Evolutionary conservation across 2,329 filamentous ascomycete species (phyloP), one percentile per base, ranked within the genome.

Genomic region (Cladophialophora bantiana): DNA sequence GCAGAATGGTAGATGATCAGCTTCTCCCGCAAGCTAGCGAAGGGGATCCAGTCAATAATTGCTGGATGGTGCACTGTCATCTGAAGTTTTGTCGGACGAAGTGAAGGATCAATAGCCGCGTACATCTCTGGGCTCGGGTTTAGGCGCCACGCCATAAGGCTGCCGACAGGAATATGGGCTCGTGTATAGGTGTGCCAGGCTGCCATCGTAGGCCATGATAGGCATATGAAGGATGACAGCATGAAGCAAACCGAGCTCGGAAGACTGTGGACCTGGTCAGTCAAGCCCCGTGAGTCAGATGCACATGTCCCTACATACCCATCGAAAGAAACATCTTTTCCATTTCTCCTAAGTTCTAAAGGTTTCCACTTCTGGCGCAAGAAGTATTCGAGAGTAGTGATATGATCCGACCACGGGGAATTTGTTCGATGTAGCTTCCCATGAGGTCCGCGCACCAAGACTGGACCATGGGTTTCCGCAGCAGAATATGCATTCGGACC

Each of bases 21-120:
- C 53, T 67, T 67, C 35, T 69, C 67, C 3, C 67, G 60, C 13
- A 69, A 26, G 12, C 9, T 9, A 10, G 54, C n/a, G 9, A 9
- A 65, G 7, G 61, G 61, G 5, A 62, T 50, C 67, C 67, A 67
- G 38, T 69, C 67, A 31, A 69, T 69, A 12, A 62, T 40, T 32
- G 36, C 20, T 4, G 67, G 65, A 40, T 69, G 62, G 18, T 57
- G 54, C 7, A 56, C 34, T 40, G 13, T 40, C 62, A 65, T 59
- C 59, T 68, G 66, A 13, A 65, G 54, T n/a, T 38, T 59, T 1
- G 66, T 68, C 15, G 66, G 66, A 18, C 53, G 60, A 20, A 45
- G 62, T 1, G 58, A 15, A 15, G 57, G 59, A 13, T 32, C 20
- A n/a, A 68, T 55, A 18, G 15, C 40, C 10, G n/a, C 18, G n/a